Base-by-base conservation (phyloP, 257 asterid genomes). In the Eustoma russellianum region DNA sequence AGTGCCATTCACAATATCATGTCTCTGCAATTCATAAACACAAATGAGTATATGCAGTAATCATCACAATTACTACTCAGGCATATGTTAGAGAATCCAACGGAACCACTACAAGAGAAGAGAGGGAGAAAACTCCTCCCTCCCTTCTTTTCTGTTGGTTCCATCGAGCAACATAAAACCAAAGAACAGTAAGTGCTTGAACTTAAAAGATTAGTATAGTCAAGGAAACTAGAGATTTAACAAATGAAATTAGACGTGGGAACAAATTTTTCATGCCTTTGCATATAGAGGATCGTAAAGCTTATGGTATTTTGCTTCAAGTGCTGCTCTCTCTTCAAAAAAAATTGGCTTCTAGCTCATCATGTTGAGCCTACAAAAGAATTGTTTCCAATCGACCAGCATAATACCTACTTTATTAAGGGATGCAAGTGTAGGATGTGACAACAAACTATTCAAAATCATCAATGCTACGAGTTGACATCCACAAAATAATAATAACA, bases 291-390 rank as follows among this genome's bases (percentile, higher is more conserved):
- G 95, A 43, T 73, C 81, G 46, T 85, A 88, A 49, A 76, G 82
- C 70, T 72, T 82, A 70, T 85, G 86, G 72, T 80, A 88, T 70
- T 77, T 85, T 54, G 91, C 84, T 77, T 84, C 95, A 59, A 88
- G 88, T 33, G 88, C 84, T 54, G 83, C 81, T 68, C 69, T 79
- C 77, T 84, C 95, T 72, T 85, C 88, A 2, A 66, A 69, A n/a
- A 71, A 82, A 88, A 70, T 79, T 84, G 0, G 84, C 81, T 74
- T 88, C 88, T 44, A 78, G 70, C 56, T 82, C 93, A 66, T 85
- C 87, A 56, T 85, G 93, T 57, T 85, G 76, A 65, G 70, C 59
- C 97, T 88, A 79, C 53, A 58, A 64, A 64, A 55, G 44, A 33
- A 47, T 11, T 46, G 50, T 54, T 51, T 59, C 55, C 56, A 33